These are phyloP conservation scores for Scytalidium lignicola DNA, from an alignment of 2,329 filamentous ascomycete genomes.

Conservation along the genomic window DNA sequence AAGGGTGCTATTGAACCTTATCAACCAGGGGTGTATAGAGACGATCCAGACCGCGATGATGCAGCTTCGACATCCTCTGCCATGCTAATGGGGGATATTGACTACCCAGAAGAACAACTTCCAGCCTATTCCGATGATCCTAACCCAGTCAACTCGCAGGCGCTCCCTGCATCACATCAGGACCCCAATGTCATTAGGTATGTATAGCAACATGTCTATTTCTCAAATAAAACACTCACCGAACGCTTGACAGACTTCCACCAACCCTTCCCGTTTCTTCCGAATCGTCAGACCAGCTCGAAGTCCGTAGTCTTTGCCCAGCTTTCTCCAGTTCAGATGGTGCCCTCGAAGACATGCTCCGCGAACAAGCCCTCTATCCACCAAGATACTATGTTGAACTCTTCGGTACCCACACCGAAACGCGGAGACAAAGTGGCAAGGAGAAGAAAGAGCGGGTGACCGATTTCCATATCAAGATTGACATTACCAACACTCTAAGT, in stretches of 20 bases:
- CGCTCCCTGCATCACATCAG: not conserved
- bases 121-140: conserved; percentile 14
- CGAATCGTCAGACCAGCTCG: conserved; percentile 15
- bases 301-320: conserved; percentile 21
- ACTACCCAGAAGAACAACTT: conserved; percentile 14
- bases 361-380: conserved; percentile 20
- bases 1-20: not conserved
- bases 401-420: conserved; percentile 27
- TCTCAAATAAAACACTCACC: not conserved
- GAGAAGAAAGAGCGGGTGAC: conserved; percentile 43
- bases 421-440: conserved; percentile 34
- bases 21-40: conserved; percentile 12
- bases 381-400: conserved; percentile 24
- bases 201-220: not conserved
- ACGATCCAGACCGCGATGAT: conserved; percentile 15
- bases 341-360: conserved; percentile 20
- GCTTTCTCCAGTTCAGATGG: conserved; percentile 19
- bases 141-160: not conserved
- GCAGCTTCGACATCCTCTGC: conserved; percentile 19
- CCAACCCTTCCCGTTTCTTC: conserved; percentile 20
- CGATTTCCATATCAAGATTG: conserved; percentile 56
- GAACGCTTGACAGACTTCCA: conserved; percentile 7
- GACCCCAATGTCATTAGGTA: not conserved
- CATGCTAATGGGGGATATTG: conserved; percentile 15
- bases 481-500: conserved; percentile 54